phyloP scores from a whole-genome alignment of 768 basidiomycete genomes.

The Boletus rubroflammeus region DNA sequence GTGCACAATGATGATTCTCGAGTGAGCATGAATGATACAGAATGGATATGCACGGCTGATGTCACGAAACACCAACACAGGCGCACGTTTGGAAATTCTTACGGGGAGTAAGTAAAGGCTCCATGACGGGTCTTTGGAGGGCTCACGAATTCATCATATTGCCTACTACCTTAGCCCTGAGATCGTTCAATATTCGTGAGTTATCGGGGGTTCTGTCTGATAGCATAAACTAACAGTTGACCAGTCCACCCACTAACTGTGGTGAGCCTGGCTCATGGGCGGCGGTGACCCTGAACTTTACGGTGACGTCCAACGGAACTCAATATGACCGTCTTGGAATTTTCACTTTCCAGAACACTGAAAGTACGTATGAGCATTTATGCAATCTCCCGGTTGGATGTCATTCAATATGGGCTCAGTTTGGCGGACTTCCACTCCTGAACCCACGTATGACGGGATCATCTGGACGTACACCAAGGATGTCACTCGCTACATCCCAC shows the following conservation, averaged over 20 bases:
- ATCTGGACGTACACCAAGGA: conserved; percentile 80
- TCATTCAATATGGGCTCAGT: conserved; percentile 36
- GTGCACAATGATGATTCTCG: conserved; percentile 62
- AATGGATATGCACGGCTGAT: not conserved
- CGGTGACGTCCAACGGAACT: conserved; percentile 73
- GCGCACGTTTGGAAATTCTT: conserved; percentile 71
- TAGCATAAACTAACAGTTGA: not conserved
- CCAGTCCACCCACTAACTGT: conserved; percentile 69
- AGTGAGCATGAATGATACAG: conserved; percentile 38
- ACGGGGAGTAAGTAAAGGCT: conserved; percentile 48
- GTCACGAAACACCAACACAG: conserved; percentile 30
- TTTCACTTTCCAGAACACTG: conserved; percentile 75
- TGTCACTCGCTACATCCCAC: conserved; percentile 65
- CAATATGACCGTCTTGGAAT: conserved; percentile 71
- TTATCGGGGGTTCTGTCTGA: not conserved
- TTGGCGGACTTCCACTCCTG: conserved; percentile 79
- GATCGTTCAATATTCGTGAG: conserved; percentile 58
- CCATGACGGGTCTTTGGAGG: not conserved
- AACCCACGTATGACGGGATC: conserved; percentile 67
- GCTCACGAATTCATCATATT: not conserved
- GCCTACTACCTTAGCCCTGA: conserved; percentile 45
- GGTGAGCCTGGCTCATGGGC: conserved; percentile 71
- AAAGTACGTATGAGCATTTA: conserved; percentile 46
- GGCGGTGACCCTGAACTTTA: conserved; percentile 71
- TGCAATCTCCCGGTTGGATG: not conserved